Evolutionary conservation across 2,329 filamentous ascomycete species (phyloP).

Genomic region (Metarhizium rileyi): DNA sequence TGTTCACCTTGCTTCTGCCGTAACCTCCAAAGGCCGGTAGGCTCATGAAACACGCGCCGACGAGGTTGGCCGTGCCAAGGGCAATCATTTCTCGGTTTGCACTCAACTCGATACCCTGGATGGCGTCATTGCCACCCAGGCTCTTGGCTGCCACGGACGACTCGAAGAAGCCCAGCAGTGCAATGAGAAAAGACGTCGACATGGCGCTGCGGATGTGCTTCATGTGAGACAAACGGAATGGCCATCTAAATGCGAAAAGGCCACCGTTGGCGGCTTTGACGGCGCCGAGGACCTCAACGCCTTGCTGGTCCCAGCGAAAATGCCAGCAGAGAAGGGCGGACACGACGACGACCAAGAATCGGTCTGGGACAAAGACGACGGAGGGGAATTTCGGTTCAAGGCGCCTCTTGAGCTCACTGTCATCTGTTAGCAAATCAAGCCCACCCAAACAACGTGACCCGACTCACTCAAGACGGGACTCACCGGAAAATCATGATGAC

Average conservation of each 20-base stretch:
- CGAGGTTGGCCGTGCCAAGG: slow-evolving; percentile 80
- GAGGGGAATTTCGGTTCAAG: slow-evolving; percentile 69
- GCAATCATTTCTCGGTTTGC: slow-evolving; percentile 91
- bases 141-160: slow-evolving; percentile 94
- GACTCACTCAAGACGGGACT: slow-evolving; percentile 15
- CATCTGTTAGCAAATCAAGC: neutral
- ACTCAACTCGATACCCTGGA: slow-evolving; percentile 74
- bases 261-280: slow-evolving; percentile 66
- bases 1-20: slow-evolving; percentile 90
- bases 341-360: slow-evolving; percentile 78
- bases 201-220: slow-evolving; percentile 76
- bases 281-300: slow-evolving; percentile 74
- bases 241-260: slow-evolving; percentile 73
- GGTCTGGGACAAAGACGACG: slow-evolving; percentile 84
- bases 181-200: slow-evolving; percentile 86
- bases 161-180: slow-evolving; percentile 95
- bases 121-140: slow-evolving; percentile 58
- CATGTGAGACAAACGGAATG: slow-evolving; percentile 68
- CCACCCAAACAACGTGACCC: slow-evolving; percentile 3
- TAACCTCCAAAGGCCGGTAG: slow-evolving; percentile 94
- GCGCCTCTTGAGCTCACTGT: slow-evolving; percentile 68
- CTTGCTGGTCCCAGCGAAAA: slow-evolving; percentile 68
- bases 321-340: slow-evolving; percentile 72
- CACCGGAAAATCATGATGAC: slow-evolving; percentile 88
- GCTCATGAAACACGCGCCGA: slow-evolving; percentile 85